A percentile compares a stretch with the other conserved stretches of the same genome.
These are phyloP conservation scores for Ustilago sp. DNA, from an alignment of 1,284 basidiomycete genomes.

Conservation along the genomic window DNA sequence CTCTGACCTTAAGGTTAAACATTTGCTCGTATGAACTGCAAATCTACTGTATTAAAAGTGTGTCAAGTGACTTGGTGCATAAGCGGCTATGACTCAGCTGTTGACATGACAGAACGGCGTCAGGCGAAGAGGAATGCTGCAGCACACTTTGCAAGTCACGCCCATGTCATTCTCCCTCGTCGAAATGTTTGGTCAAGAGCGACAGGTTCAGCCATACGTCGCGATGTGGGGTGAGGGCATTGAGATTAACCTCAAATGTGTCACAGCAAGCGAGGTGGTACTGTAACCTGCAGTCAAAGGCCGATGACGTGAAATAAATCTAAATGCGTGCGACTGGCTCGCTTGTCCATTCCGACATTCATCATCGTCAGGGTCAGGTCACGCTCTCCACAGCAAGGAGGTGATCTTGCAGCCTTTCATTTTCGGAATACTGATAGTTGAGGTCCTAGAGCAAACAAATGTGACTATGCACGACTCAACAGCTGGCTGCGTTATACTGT, in stretches of 20 bases:
- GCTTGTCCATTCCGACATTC: constrained; percentile 10
- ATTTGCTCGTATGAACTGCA: background rate
- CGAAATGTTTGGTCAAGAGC: too few species aligned
- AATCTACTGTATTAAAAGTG: background rate
- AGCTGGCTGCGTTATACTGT: too few species aligned
- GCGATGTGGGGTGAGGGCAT: background rate
- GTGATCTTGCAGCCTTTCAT: background rate
- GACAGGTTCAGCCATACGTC: too few species aligned
- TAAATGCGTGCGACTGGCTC: constrained; percentile 10
- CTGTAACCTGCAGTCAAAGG: constrained; percentile 10
- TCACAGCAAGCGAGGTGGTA: constrained; percentile 1
- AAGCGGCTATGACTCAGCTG: background rate
- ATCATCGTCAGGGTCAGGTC: constrained; percentile 12
- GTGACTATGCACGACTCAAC: too few species aligned
- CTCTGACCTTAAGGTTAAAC: background rate
- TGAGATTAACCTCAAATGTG: constrained; percentile 1
- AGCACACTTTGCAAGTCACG: background rate
- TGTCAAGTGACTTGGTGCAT: background rate
- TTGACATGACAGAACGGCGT: background rate
- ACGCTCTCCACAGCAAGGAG: background rate
- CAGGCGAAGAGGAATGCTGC: constrained; percentile 10
- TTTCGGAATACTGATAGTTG: background rate
- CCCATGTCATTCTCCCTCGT: background rate
- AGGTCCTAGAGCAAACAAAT: background rate
- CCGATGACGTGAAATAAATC: constrained; percentile 23